These are phyloP conservation scores for Xylaria bambusicola DNA, from an alignment of 495 filamentous ascomycete species.

Conservation along the genomic window DNA sequence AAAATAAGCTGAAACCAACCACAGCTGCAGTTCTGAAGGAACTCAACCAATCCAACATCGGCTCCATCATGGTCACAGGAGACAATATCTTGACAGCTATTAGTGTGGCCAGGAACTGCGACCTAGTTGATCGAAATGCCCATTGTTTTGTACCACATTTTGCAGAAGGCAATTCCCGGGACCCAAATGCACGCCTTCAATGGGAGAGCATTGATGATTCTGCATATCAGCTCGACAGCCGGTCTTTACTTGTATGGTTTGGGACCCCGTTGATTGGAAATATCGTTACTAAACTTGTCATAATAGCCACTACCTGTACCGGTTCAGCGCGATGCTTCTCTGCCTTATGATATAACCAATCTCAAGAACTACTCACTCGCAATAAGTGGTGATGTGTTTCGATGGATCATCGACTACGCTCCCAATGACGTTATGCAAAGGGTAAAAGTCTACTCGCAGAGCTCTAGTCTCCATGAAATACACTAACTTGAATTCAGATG, in stretches of 20 bases:
- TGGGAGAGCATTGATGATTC: conserved; percentile 95
- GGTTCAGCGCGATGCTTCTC: conserved; percentile 70
- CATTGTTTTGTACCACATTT: conserved; percentile 94
- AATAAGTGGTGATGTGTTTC: conserved; percentile 89
- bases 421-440: conserved; percentile 71
- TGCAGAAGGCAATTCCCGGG: conserved; percentile 66
- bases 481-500: conserved; percentile 57
- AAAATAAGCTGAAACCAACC: conserved; percentile 93
- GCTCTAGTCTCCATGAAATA: not conserved
- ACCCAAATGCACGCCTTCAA: conserved; percentile 66
- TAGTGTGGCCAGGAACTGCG: conserved; percentile 92
- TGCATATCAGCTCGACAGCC: conserved; percentile 70
- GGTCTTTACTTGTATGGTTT: conserved; percentile 64
- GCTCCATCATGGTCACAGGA: conserved; percentile 95
- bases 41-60: conserved; percentile 81
- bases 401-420: conserved; percentile 93
- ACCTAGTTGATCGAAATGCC: conserved; percentile 73
- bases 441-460: conserved; percentile 50
- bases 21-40: conserved; percentile 78
- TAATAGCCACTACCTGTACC: conserved; percentile 68
- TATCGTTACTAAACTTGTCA: conserved; percentile 32
- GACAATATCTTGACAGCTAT: conserved; percentile 98
- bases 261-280: not conserved
- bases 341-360: conserved; percentile 80
- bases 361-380: conserved; percentile 83